These are phyloP conservation scores for Paulownia fortunei DNA, from an alignment of 257 asterid genomes.

Conservation along the genomic window DNA sequence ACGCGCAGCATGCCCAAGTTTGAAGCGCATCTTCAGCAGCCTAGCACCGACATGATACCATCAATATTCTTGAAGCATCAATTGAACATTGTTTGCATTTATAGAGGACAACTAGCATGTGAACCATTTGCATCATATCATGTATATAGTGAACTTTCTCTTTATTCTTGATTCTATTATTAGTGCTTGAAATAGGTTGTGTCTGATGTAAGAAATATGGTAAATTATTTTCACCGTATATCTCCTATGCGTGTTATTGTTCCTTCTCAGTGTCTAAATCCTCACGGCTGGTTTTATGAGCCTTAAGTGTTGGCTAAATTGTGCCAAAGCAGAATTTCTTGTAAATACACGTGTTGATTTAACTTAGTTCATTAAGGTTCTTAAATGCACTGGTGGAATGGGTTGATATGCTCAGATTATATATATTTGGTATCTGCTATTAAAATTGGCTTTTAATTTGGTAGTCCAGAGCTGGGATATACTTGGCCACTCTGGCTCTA, in stretches of 20 bases:
- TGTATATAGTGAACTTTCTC: conserved; percentile 5
- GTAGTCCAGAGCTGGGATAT: too few relatives aligned
- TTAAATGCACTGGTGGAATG: too few relatives aligned
- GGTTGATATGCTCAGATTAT: too few relatives aligned
- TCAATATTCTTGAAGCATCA: not conserved
- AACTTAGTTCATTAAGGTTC: too few relatives aligned
- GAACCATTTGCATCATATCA: not conserved
- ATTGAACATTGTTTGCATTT: not conserved
- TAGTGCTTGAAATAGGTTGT: not conserved
- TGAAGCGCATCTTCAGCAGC: conserved; percentile 78
- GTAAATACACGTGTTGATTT: not conserved
- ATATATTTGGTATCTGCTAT: too few relatives aligned
- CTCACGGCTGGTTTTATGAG: not conserved
- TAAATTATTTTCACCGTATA: not conserved
- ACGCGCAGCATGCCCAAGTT: conserved; percentile 68
- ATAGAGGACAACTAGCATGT: not conserved
- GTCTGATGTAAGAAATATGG: not conserved
- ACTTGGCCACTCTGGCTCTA: too few relatives aligned
- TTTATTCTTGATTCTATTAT: too few relatives aligned
- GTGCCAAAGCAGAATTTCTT: not conserved
- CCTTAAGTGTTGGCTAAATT: not conserved
- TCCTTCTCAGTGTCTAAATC: not conserved
- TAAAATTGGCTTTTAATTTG: too few relatives aligned
- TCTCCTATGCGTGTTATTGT: not conserved
- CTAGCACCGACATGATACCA: conserved; percentile 44